Base-by-base conservation (phyloP, 495 filamentous ascomycete species). In the Pseudevernia furfuracea region DNA sequence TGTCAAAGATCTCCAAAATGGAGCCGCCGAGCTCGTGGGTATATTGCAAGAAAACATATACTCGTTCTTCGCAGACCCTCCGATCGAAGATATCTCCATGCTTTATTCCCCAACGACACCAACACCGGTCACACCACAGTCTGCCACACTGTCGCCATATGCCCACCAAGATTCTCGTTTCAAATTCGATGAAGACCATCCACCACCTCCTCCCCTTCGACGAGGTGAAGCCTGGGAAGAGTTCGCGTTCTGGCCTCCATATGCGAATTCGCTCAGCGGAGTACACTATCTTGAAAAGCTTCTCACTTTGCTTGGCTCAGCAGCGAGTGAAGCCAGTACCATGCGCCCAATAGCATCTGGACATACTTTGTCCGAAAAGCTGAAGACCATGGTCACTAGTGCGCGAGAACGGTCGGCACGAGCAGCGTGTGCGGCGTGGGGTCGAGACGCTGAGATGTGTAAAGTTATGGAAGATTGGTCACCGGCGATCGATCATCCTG, bases 241-340 rank as follows among this genome's bases (percentile, higher is more conserved):
- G 55, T 97, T 88, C 76, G 93, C 94, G 1, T 98, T 98, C 75
- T 96, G 95, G 90, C 91, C 95, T 3, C 94, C 94, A 0, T 87
- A 88, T 69, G 88, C 91, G 8, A 97, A 96, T 70, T 91, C 92
- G 0, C 74, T 98, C 21, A 90, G 91, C 66, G 92, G 88, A 12
- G 87, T 91, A 10, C 83, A 95, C 72, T 96, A 96, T 69, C 82
- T 98, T 17, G 80, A 84, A 46, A 90, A 88, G 73, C 87, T 94
- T 67, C 80, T 97, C 11, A 80, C 82, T 6, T 78, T 95, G 19
- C 83, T 97, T 25, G 92, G 92, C 25, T 86, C 84, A 3, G 94
- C 91, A 1, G 91, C 92, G 1, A 87, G 88, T 57, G 91, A 96
- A 70, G 88, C 97, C 85, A 89, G 89, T 6, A 81, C 86, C 1